Evolutionary conservation across 2,329 filamentous ascomycete species (phyloP).

Genomic region (Penicillium brasilianum): DNA sequence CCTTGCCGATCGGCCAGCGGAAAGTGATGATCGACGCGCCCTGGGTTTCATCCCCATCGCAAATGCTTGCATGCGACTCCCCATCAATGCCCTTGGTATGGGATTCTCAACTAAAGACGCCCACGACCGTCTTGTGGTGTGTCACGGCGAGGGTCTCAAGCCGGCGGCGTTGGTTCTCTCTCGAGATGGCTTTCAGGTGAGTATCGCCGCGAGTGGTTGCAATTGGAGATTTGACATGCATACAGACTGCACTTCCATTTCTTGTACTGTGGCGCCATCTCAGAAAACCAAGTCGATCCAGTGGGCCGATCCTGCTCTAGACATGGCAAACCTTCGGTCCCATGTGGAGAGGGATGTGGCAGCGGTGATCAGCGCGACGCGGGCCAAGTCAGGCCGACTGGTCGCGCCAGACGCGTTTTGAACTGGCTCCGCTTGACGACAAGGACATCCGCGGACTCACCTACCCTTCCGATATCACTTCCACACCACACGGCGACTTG

Average conservation of each 20-base stretch:
- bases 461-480: not conserved
- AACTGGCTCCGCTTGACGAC: slow-evolving; percentile 1
- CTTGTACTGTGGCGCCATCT: slow-evolving; percentile 1
- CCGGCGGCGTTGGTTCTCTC: slow-evolving; percentile 12
- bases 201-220: slow-evolving; percentile 9
- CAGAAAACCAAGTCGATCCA: not conserved
- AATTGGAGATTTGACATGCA: slow-evolving; percentile 10
- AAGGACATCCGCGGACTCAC: not conserved
- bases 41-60: slow-evolving; percentile 1
- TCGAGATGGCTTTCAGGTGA: slow-evolving; percentile 9
- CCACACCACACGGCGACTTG: not conserved
- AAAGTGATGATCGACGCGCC: not conserved
- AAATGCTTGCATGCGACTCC: not conserved
- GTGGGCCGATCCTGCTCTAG: slow-evolving; percentile 4
- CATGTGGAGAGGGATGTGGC: slow-evolving; percentile 2
- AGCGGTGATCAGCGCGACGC: slow-evolving; percentile 7
- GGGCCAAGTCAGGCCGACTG: slow-evolving; percentile 3
- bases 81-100: not conserved
- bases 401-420: slow-evolving; percentile 6
- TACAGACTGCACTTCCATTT: slow-evolving; percentile 4
- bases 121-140: slow-evolving; percentile 7
- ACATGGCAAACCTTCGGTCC: slow-evolving; percentile 9
- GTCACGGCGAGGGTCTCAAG: slow-evolving; percentile 16
- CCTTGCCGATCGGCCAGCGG: not conserved
- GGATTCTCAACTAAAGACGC: slow-evolving; percentile 9